A percentile compares a stretch with the other conserved stretches of the same genome.
Conservation (phyloP, 1,284 basidiomycete genomes). For the Mycena sp. region DNA sequence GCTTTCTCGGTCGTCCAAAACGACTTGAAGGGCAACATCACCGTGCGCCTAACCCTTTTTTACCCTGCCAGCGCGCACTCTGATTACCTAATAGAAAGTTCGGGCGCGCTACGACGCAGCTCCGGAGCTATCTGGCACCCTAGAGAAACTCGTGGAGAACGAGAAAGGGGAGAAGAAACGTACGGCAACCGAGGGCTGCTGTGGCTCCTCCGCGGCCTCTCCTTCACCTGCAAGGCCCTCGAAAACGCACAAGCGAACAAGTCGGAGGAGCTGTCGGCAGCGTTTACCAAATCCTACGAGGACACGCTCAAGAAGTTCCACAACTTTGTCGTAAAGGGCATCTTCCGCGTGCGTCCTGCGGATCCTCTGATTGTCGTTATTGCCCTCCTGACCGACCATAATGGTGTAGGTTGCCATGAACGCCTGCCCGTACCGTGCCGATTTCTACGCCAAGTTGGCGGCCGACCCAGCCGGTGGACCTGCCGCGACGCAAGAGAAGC, state of each 20-base stretch:
- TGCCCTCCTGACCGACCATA: conserved; percentile 4
- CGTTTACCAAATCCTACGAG: conserved; percentile 89
- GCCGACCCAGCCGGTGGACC: conserved; percentile 68
- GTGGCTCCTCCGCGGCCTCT: conserved; percentile 91
- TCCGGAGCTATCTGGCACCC: conserved; percentile 75
- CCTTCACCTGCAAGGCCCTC: conserved; percentile 91
- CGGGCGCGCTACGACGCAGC: conserved; percentile 79
- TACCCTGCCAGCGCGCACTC: conserved; percentile 7
- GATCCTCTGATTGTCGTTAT: background rate
- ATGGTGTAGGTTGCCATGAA: conserved; percentile 88
- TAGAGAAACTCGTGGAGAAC: conserved; percentile 87
- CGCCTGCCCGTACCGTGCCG: conserved; percentile 92
- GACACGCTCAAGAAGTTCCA: conserved; percentile 87
- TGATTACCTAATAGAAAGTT: conserved; percentile 77
- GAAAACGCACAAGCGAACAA: conserved; percentile 77
- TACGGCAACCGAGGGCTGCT: conserved; percentile 91
- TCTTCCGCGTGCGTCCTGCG: conserved; percentile 78
- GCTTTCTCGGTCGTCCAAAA: conserved; percentile 89
- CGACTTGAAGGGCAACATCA: conserved; percentile 95
- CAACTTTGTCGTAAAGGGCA: conserved; percentile 85
- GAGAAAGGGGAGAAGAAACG: conserved; percentile 91
- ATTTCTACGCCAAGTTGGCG: conserved; percentile 92
- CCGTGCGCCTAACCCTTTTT: conserved; percentile 61
- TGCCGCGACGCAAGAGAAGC: conserved; percentile 67
- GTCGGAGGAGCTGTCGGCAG: conserved; percentile 74